Evolutionary conservation across 805 yeast genomes (phyloP).

Genomic region (Candida ovalis): DNA sequence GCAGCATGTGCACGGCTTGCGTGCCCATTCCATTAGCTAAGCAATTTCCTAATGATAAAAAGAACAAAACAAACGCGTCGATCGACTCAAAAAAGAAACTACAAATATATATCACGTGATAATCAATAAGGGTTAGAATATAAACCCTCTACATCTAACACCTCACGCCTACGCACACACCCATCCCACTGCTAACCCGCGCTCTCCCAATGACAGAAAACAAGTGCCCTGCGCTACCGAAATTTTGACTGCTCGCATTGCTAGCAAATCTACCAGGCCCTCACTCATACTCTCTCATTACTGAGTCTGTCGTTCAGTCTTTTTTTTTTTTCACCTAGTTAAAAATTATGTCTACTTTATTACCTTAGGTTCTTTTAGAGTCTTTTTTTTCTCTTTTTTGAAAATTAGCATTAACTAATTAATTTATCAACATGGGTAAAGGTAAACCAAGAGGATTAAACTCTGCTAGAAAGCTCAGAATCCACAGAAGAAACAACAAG

Average conservation of each 20-base stretch:
- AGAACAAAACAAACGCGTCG: too few relatives aligned
- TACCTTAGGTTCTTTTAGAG: not conserved
- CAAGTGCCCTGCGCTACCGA: not conserved
- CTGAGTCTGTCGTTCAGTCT: not conserved
- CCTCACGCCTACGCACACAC: too few relatives aligned
- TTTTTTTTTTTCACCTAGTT: not conserved
- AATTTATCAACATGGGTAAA: slow-evolving; percentile 78
- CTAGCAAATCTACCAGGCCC: not conserved
- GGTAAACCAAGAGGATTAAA: slow-evolving; percentile 99
- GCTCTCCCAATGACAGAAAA: too few relatives aligned
- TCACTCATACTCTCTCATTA: not conserved
- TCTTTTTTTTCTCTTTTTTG: not conserved
- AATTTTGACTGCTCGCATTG: not conserved
- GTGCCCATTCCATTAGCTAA: too few relatives aligned
- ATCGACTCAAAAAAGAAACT: too few relatives aligned
- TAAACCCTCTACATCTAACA: too few relatives aligned
- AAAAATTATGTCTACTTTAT: not conserved
- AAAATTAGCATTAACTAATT: slow-evolving; percentile 1
- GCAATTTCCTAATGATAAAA: too few relatives aligned
- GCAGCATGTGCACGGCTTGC: too few relatives aligned
- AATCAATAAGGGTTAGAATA: too few relatives aligned
- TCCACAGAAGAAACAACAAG: slow-evolving; percentile 99
- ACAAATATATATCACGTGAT: too few relatives aligned
- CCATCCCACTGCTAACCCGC: too few relatives aligned
- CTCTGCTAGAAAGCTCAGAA: slow-evolving; percentile 99